These are phyloP conservation scores for Aleurites moluccanus DNA, from an alignment of 441 rosid species.

Conservation along the genomic window DNA sequence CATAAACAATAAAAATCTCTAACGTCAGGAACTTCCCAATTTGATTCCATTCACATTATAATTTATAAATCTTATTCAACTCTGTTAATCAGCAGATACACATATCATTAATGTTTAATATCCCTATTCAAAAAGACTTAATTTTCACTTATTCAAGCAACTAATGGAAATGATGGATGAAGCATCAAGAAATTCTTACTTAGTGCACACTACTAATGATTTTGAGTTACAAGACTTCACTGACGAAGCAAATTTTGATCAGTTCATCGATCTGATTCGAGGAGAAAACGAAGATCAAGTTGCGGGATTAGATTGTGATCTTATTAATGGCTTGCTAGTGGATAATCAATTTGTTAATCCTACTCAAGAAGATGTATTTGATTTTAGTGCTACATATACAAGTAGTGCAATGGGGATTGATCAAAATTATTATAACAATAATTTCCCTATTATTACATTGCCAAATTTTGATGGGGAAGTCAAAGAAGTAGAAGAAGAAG, in stretches of 20 bases:
- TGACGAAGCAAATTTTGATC: constrained; percentile 55
- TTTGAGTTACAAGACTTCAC: constrained; percentile 50
- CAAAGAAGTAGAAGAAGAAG: constrained; percentile 26
- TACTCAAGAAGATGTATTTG: constrained; percentile 34
- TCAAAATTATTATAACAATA: constrained; percentile 19
- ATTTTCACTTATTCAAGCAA: background rate
- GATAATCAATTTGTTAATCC: constrained; percentile 37
- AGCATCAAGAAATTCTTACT: constrained; percentile 19
- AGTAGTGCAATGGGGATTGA: constrained; percentile 28
- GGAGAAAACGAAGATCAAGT: constrained; percentile 45
- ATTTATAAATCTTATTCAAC: background rate
- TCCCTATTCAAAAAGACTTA: too few relatives aligned
- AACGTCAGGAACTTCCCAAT: constrained; percentile 14
- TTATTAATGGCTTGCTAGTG: constrained; percentile 34
- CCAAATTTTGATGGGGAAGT: constrained; percentile 32
- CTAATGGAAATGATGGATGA: constrained; percentile 10
- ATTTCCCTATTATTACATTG: constrained; percentile 29
- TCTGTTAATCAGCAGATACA: background rate
- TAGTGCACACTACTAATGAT: constrained; percentile 29
- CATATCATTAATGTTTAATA: too few relatives aligned
- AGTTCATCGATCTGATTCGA: constrained; percentile 54
- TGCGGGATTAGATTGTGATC: constrained; percentile 35
- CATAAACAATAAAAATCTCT: background rate
- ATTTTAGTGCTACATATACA: constrained; percentile 9
- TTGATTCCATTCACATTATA: constrained; percentile 30